Evolutionary conservation across 495 filamentous ascomycete genomes (phyloP).

Genomic region (Bombardia bombarda): DNA sequence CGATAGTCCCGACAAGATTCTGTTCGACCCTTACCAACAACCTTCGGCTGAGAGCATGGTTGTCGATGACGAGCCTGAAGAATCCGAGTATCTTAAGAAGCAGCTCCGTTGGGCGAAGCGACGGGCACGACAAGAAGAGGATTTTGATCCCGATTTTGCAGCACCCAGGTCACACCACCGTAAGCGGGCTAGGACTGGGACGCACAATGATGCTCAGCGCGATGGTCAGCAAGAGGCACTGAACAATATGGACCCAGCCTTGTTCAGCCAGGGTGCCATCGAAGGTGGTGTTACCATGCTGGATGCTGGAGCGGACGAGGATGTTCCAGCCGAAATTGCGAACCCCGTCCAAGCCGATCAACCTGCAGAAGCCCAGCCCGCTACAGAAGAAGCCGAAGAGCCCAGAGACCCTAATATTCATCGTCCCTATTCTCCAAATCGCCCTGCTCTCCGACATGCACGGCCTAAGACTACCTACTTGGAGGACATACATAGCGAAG

Average conservation of each 20-base stretch:
- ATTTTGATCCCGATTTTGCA: conserved; percentile 41
- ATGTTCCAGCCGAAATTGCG: conserved; percentile 3
- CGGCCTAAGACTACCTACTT: conserved; percentile 35
- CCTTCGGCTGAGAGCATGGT: conserved; percentile 30
- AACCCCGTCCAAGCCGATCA: not conserved
- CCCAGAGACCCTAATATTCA: conserved; percentile 6
- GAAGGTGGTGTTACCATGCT: conserved; percentile 12
- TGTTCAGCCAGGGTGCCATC: conserved; percentile 21
- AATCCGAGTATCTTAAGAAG: conserved; percentile 40
- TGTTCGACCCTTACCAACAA: conserved; percentile 41
- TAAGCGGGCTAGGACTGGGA: conserved; percentile 26
- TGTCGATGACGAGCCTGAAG: conserved; percentile 30
- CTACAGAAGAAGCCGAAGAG: not conserved
- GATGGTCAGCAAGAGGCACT: conserved; percentile 20
- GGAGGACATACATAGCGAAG: conserved; percentile 26
- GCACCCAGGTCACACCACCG: conserved; percentile 24
- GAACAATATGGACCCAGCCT: conserved; percentile 32
- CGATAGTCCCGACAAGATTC: conserved; percentile 40
- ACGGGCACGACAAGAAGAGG: conserved; percentile 33
- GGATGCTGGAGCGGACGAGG: conserved; percentile 9
- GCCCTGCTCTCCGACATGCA: conserved; percentile 35
- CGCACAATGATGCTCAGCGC: conserved; percentile 2
- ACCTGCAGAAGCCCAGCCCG: not conserved
- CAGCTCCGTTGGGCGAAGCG: conserved; percentile 37
- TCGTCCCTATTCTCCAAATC: conserved; percentile 20